Percentiles rank a stretch among this genome's conserved stretches.
Conservation (phyloP, 23 red algal species). For the Pyropia yezoensis region DNA sequence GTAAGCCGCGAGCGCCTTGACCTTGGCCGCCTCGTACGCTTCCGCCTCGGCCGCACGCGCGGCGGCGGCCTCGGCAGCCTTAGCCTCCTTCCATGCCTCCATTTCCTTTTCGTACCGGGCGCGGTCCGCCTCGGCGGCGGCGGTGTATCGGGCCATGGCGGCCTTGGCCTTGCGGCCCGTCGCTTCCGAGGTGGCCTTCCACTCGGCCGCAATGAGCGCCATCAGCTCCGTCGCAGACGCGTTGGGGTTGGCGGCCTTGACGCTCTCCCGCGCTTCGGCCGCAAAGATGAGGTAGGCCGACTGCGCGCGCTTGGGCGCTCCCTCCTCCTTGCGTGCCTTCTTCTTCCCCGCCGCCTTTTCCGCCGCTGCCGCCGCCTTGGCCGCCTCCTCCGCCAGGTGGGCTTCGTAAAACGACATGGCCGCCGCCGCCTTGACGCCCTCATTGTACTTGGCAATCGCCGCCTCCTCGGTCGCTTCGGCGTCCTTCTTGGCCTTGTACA, state of each 20-base stretch:
- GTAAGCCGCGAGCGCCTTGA: slow-evolving; percentile 15
- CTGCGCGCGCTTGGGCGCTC: slow-evolving; percentile 12
- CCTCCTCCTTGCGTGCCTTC: not conserved
- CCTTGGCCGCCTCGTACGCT: slow-evolving; percentile 6
- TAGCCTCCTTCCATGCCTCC: slow-evolving; percentile 4
- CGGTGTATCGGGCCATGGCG: slow-evolving; percentile 3
- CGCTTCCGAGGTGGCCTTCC: not conserved
- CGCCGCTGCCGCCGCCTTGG: not conserved
- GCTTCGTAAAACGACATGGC: slow-evolving; percentile 15
- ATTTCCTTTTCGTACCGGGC: slow-evolving; percentile 4
- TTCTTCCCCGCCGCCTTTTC: not conserved
- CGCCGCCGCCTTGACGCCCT: slow-evolving; percentile 4
- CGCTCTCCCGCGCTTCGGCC: not conserved
- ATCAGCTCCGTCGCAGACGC: too few relatives aligned
- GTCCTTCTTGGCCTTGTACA: slow-evolving; percentile 4
- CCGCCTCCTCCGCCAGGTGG: slow-evolving; percentile 3
- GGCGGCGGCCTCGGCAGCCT: not conserved
- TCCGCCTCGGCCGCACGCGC: not conserved
- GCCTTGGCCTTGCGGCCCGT: slow-evolving; percentile 23
- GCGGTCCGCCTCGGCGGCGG: slow-evolving; percentile 11
- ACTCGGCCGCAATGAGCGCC: too few relatives aligned
- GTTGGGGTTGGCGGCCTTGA: not conserved
- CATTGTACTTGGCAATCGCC: slow-evolving; percentile 9
- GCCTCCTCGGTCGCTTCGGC: slow-evolving; percentile 3
- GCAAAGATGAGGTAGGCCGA: slow-evolving; percentile 28